phyloP scores from a whole-genome alignment of 306 rosid genomes.

The Morella rubra region DNA sequence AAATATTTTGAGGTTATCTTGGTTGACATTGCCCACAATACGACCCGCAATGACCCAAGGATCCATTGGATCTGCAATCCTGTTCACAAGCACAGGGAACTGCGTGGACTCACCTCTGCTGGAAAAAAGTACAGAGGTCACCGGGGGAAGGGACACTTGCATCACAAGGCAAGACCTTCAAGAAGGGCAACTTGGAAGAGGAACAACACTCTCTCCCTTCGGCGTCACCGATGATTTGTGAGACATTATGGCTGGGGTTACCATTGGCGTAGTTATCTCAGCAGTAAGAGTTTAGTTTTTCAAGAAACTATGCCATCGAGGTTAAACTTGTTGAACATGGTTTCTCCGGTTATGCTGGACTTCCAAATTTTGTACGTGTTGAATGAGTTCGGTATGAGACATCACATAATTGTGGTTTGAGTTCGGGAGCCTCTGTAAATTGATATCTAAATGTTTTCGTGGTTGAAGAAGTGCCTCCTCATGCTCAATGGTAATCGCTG shows the following conservation, averaged over 20 bases:
- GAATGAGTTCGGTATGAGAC: background rate
- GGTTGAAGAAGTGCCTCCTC: too few relatives aligned
- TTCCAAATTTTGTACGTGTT: slow-evolving; percentile 3
- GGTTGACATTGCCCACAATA: slow-evolving; percentile 29
- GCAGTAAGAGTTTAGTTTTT: too few relatives aligned
- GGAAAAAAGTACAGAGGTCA: slow-evolving; percentile 5
- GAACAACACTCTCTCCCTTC: slow-evolving; percentile 41
- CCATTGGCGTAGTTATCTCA: background rate
- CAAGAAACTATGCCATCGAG: background rate
- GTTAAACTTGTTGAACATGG: background rate
- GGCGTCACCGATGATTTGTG: slow-evolving; percentile 18
- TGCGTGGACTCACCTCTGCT: slow-evolving; percentile 5
- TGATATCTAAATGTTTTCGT: too few relatives aligned
- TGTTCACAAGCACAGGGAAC: slow-evolving; percentile 40
- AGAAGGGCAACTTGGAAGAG: too few relatives aligned
- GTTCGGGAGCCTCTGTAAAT: too few relatives aligned
- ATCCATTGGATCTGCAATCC: slow-evolving; percentile 31
- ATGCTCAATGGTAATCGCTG: too few relatives aligned
- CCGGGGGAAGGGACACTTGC: background rate
- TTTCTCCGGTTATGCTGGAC: background rate
- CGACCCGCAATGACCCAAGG: slow-evolving; percentile 32
- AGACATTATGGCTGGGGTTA: background rate
- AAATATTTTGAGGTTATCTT: slow-evolving; percentile 30
- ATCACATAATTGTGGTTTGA: background rate
- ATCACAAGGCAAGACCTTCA: slow-evolving; percentile 8